Evolutionary conservation across 495 filamentous ascomycete species (phyloP).

Genomic region (Neurospora tetraspora): DNA sequence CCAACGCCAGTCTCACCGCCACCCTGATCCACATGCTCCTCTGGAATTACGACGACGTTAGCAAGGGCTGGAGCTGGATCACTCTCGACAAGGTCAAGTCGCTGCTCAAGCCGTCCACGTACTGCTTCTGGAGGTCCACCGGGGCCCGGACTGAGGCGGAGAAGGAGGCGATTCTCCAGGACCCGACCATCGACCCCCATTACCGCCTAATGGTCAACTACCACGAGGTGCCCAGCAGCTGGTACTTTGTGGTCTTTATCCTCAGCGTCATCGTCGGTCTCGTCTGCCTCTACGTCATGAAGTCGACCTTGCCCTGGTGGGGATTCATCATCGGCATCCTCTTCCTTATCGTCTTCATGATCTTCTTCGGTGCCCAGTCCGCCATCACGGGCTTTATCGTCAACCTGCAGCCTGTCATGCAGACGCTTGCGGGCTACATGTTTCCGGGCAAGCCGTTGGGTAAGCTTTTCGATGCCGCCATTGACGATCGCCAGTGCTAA

Average conservation of each 20-base stretch:
- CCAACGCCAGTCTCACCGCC: constrained; percentile 33
- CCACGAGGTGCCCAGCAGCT: constrained; percentile 45
- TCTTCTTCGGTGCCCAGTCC: background rate
- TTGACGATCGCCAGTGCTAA: background rate
- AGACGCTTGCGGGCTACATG: constrained; percentile 26
- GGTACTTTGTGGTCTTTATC: constrained; percentile 39
- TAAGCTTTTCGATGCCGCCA: background rate
- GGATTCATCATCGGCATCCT: constrained; percentile 41
- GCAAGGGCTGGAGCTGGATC: constrained; percentile 23
- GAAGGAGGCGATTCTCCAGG: background rate
- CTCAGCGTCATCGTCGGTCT: constrained; percentile 41
- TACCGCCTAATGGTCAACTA: constrained; percentile 34
- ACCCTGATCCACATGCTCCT: constrained; percentile 33
- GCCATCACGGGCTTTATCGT: background rate
- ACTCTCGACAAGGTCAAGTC: constrained; percentile 1
- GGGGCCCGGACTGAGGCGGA: background rate
- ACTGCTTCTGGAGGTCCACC: constrained; percentile 2
- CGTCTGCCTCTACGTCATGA: constrained; percentile 29
- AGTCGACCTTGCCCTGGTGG: constrained; percentile 45
- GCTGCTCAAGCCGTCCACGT: constrained; percentile 11
- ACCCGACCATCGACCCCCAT: constrained; percentile 8
- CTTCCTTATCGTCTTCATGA: constrained; percentile 23
- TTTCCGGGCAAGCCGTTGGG: constrained; percentile 26
- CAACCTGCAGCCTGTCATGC: background rate
- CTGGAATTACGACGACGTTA: constrained; percentile 33